A percentile compares a stretch with the other conserved stretches of the same genome.
phyloP scores from a whole-genome alignment of 1,284 basidiomycete genomes.

The Cerioporus squamosus region DNA sequence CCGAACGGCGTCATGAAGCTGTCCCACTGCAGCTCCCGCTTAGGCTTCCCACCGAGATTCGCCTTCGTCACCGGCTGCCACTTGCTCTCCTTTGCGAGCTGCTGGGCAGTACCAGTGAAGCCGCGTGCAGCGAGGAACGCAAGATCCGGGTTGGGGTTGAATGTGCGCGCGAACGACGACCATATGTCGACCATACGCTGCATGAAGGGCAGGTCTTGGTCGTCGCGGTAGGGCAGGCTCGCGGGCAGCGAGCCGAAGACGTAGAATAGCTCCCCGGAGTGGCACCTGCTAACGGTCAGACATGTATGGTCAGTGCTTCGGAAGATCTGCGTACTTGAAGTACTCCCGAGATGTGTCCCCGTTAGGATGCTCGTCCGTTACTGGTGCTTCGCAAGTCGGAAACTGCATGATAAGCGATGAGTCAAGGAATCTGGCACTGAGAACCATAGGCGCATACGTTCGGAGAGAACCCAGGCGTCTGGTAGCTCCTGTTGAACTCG shows the following conservation, averaged over 20 bases:
- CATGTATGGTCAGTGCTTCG: neutral
- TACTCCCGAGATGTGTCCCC: conserved; percentile 40
- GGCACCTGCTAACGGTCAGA: conserved; percentile 33
- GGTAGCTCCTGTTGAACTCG: conserved; percentile 44
- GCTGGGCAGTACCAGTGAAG: conserved; percentile 26
- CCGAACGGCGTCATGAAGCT: conserved; percentile 33
- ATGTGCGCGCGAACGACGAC: conserved; percentile 44
- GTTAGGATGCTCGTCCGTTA: conserved; percentile 35
- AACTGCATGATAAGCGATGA: conserved; percentile 7
- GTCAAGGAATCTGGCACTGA: too few species aligned
- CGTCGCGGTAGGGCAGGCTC: conserved; percentile 42
- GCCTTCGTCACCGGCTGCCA: conserved; percentile 32
- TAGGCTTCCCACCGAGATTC: conserved; percentile 23
- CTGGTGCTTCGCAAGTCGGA: conserved; percentile 41
- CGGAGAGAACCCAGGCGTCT: conserved; percentile 40
- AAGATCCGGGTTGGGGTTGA: conserved; percentile 44
- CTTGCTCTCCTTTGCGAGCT: conserved; percentile 24
- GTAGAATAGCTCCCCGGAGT: conserved; percentile 46
- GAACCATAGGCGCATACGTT: conserved; percentile 24
- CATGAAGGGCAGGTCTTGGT: conserved; percentile 41
- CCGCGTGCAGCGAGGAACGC: conserved; percentile 40
- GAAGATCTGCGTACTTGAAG: conserved; percentile 31
- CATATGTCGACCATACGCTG: conserved; percentile 43
- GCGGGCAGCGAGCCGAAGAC: conserved; percentile 41
- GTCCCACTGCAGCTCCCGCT: conserved; percentile 31